phyloP scores from a whole-genome alignment of 2,329 filamentous ascomycete genomes.

The Camillea tinctor region DNA sequence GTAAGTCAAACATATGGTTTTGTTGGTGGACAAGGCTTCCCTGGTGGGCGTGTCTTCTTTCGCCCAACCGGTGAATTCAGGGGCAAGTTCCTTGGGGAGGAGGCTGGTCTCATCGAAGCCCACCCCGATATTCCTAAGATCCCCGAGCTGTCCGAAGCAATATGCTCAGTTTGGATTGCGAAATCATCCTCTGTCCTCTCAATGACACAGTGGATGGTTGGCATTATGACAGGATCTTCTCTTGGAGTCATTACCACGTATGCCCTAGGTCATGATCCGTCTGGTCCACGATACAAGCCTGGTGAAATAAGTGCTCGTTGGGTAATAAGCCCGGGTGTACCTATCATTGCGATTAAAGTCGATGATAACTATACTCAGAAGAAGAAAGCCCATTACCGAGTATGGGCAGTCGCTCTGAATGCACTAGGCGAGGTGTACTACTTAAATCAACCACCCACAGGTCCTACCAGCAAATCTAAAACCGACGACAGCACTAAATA shows the following conservation, averaged over 20 bases:
- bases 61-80: slow-evolving; percentile 71
- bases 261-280: slow-evolving; percentile 61
- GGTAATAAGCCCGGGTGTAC: slow-evolving; percentile 89
- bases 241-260: slow-evolving; percentile 81
- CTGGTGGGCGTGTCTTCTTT: slow-evolving; percentile 78
- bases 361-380: slow-evolving; percentile 78
- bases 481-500: slow-evolving; percentile 59
- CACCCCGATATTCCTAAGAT: slow-evolving; percentile 75
- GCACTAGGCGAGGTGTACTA: slow-evolving; percentile 91
- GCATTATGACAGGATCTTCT: slow-evolving; percentile 80
- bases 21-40: slow-evolving; percentile 81
- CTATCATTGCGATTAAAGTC: slow-evolving; percentile 78
- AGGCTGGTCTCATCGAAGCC: slow-evolving; percentile 59
- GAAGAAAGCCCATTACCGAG: slow-evolving; percentile 66
- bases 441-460: slow-evolving; percentile 67
- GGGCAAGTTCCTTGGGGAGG: slow-evolving; percentile 69
- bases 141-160: slow-evolving; percentile 65
- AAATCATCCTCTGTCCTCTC: slow-evolving; percentile 73
- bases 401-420: slow-evolving; percentile 94
- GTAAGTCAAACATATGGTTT: slow-evolving; percentile 83
- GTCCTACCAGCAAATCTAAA: slow-evolving; percentile 48
- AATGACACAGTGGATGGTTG: slow-evolving; percentile 73
- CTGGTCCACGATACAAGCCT: slow-evolving; percentile 62
- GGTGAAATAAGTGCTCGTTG: slow-evolving; percentile 86
- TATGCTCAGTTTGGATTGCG: slow-evolving; percentile 85